Conservation (phyloP, 1,284 basidiomycete genomes). For the Chalciporus sp. region DNA sequence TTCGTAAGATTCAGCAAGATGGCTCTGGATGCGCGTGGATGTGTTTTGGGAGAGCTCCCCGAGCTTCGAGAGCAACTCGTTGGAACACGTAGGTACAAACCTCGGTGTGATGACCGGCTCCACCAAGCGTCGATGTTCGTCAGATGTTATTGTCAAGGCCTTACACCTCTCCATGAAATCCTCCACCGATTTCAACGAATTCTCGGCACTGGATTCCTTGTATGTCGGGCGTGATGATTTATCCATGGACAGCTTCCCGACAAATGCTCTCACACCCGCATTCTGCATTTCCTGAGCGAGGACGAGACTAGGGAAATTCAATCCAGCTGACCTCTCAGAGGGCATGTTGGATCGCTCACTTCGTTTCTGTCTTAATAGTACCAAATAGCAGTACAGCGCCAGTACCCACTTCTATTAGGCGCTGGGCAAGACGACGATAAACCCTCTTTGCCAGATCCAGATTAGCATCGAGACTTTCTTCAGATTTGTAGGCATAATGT, state of each 20-base stretch:
- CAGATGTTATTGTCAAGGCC: conserved; percentile 42
- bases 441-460: conserved; percentile 61
- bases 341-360: conserved; percentile 48
- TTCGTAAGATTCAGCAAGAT: conserved; percentile 75
- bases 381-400: conserved; percentile 79
- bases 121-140: conserved; percentile 53
- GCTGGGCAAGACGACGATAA: conserved; percentile 62
- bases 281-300: conserved; percentile 72
- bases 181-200: conserved; percentile 52
- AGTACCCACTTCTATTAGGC: conserved; percentile 73
- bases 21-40: conserved; percentile 66
- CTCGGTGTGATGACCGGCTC: conserved; percentile 83
- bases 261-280: conserved; percentile 74
- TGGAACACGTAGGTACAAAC: conserved; percentile 80
- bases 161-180: conserved; percentile 60
- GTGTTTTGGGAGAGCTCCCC: conserved; percentile 50
- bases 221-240: conserved; percentile 73
- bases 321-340: not conserved
- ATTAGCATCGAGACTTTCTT: conserved; percentile 71
- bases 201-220: conserved; percentile 56
- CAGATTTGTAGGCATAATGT: conserved; percentile 76
- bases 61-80: conserved; percentile 63
- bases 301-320: conserved; percentile 54
- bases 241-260: conserved; percentile 89
- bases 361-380: conserved; percentile 77